Conservation (phyloP, 345 rosid genomes). For the Toxicodendron radicans region DNA sequence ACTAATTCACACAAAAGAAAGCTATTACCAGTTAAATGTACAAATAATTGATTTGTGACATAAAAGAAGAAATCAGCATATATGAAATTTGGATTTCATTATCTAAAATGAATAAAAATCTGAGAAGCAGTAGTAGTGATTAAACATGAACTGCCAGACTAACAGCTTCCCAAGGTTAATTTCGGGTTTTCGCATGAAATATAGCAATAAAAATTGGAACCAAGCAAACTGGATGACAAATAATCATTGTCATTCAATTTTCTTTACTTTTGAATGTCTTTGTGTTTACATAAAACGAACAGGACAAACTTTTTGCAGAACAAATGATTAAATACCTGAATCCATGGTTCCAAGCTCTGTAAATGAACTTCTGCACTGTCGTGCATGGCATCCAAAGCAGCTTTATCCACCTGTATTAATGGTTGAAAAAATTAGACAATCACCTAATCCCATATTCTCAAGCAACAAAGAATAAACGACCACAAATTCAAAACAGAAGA, state of each 20-base stretch:
- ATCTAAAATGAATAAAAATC: neutral
- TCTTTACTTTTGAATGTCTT: neutral
- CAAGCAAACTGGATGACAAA: neutral
- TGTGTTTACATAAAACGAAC: neutral
- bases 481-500: slow-evolving; percentile 1
- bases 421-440: slow-evolving; percentile 15
- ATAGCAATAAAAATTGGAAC: neutral
- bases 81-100: slow-evolving; percentile 1
- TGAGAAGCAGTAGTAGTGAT: neutral
- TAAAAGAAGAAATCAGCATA: no score
- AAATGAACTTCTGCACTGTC: slow-evolving; percentile 87
- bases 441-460: slow-evolving; percentile 8
- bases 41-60: neutral
- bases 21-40: slow-evolving; percentile 3
- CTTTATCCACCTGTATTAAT: slow-evolving; percentile 76
- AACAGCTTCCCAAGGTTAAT: neutral
- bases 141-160: neutral
- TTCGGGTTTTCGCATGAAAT: neutral
- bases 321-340: slow-evolving; percentile 54
- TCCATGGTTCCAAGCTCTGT: slow-evolving; percentile 96
- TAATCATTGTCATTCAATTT: neutral
- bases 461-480: slow-evolving; percentile 5
- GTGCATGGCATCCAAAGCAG: slow-evolving; percentile 82
- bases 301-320: slow-evolving; percentile 1
- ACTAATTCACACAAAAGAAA: slow-evolving; percentile 57